Conservation (phyloP, 1,284 basidiomycete species). For the Naganishia sp. region DNA sequence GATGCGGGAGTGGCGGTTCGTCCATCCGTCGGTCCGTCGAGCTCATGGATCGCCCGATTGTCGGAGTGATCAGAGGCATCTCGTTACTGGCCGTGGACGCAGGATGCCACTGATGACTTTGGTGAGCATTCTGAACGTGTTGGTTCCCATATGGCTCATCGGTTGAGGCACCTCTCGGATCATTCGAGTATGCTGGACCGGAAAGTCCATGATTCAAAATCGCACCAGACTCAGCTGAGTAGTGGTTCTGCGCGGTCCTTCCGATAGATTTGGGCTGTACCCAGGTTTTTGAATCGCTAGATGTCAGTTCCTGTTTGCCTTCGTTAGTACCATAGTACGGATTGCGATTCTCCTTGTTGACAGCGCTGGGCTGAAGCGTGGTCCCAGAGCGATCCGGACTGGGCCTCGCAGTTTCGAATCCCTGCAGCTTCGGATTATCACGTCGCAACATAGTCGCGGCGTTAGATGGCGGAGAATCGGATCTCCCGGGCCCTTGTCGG, state of each 20-base stretch:
- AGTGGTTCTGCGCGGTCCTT: no score
- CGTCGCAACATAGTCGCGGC: not conserved
- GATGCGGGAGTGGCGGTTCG: slow-evolving; percentile 9
- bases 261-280: not conserved
- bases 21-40: slow-evolving; percentile 10
- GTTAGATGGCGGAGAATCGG: slow-evolving; percentile 5
- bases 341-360: slow-evolving; percentile 23
- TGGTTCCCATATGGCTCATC: no score
- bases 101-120: no score
- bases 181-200: no score
- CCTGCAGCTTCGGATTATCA: not conserved
- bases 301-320: not conserved
- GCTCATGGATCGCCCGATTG: slow-evolving; percentile 19
- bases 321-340: not conserved
- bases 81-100: not conserved
- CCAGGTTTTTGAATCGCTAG: slow-evolving; percentile 21
- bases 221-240: no score
- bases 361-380: not conserved
- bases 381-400: not conserved
- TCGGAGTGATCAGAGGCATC: slow-evolving; percentile 13
- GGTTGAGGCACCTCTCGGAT: no score
- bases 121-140: no score
- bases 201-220: no score
- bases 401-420: no score
- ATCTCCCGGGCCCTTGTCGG: slow-evolving; percentile 2